phyloP scores from a whole-genome alignment of 2,329 filamentous ascomycete species.

The Trichoderma oligosporum region DNA sequence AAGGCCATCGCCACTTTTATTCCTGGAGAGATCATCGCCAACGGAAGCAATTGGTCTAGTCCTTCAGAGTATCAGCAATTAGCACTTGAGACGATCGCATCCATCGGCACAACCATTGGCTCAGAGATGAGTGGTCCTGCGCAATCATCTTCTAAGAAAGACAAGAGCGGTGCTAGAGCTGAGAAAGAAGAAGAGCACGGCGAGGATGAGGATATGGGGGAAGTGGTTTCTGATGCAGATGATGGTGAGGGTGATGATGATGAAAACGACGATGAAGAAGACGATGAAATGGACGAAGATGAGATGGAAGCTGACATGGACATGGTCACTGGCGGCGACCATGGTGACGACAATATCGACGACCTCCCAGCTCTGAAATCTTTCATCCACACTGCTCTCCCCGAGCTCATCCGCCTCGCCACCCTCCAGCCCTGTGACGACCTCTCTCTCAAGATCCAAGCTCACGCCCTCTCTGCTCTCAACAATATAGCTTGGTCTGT shows the following conservation, averaged over 20 bases:
- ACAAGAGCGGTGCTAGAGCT: constrained; percentile 33
- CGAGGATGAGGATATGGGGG: constrained; percentile 39
- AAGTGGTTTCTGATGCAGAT: constrained; percentile 28
- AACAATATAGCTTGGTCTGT: constrained; percentile 67
- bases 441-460: constrained; percentile 45
- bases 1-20: constrained; percentile 30
- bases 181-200: constrained; percentile 34
- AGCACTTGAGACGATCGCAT: constrained; percentile 60
- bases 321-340: constrained; percentile 52
- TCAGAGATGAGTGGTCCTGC: constrained; percentile 41
- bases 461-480: constrained; percentile 55
- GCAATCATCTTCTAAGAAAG: constrained; percentile 33
- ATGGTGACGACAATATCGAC: constrained; percentile 43
- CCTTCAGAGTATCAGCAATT: constrained; percentile 48
- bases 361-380: constrained; percentile 52
- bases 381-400: constrained; percentile 35
- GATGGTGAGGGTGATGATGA: constrained; percentile 37
- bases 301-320: constrained; percentile 63
- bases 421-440: constrained; percentile 40
- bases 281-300: constrained; percentile 54
- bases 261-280: constrained; percentile 39
- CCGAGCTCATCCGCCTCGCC: constrained; percentile 46
- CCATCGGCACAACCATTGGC: constrained; percentile 59
- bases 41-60: constrained; percentile 39
- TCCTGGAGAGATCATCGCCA: constrained; percentile 25